Evolutionary conservation across 2,329 filamentous ascomycete genomes (phyloP).

Genomic region (Fusarium sp.): DNA sequence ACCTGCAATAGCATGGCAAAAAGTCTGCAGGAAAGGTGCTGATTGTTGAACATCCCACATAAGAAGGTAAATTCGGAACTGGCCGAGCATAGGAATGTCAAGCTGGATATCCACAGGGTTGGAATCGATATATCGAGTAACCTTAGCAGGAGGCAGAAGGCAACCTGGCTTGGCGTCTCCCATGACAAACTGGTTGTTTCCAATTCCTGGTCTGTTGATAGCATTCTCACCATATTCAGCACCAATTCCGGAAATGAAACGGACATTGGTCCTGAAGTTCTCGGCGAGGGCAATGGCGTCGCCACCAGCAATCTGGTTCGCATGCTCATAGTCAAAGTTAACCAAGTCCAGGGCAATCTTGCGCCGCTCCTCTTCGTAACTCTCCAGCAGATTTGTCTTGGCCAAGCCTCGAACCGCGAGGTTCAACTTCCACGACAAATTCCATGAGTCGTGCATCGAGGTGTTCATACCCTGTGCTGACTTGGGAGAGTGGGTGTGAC

Average conservation of each 20-base stretch:
- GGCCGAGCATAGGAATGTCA: slow-evolving; percentile 80
- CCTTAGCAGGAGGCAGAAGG: slow-evolving; percentile 74
- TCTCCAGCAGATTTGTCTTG: slow-evolving; percentile 65
- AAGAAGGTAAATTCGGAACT: slow-evolving; percentile 81
- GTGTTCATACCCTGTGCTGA: slow-evolving; percentile 77
- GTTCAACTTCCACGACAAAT: slow-evolving; percentile 66
- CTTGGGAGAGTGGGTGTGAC: slow-evolving; percentile 79
- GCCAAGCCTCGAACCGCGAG: slow-evolving; percentile 67
- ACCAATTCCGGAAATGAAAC: slow-evolving; percentile 79
- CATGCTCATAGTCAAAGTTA: slow-evolving; percentile 69
- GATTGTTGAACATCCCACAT: slow-evolving; percentile 70
- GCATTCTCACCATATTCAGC: slow-evolving; percentile 68
- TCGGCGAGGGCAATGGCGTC: slow-evolving; percentile 72
- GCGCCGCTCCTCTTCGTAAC: slow-evolving; percentile 72
- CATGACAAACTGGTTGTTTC: slow-evolving; percentile 55
- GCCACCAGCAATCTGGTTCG: slow-evolving; percentile 69
- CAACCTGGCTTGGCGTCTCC: slow-evolving; percentile 66
- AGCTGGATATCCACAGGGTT: slow-evolving; percentile 83
- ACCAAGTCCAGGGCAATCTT: slow-evolving; percentile 70
- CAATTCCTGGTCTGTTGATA: slow-evolving; percentile 58
- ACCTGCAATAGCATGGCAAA: slow-evolving; percentile 67
- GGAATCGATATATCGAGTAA: slow-evolving; percentile 79
- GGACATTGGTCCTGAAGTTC: slow-evolving; percentile 77
- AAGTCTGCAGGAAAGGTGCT: slow-evolving; percentile 67
- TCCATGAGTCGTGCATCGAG: slow-evolving; percentile 71